A percentile compares a stretch with the other conserved stretches of the same genome.
Conservation (phyloP, 768 basidiomycete species). For the Termitomyces sp. region DNA sequence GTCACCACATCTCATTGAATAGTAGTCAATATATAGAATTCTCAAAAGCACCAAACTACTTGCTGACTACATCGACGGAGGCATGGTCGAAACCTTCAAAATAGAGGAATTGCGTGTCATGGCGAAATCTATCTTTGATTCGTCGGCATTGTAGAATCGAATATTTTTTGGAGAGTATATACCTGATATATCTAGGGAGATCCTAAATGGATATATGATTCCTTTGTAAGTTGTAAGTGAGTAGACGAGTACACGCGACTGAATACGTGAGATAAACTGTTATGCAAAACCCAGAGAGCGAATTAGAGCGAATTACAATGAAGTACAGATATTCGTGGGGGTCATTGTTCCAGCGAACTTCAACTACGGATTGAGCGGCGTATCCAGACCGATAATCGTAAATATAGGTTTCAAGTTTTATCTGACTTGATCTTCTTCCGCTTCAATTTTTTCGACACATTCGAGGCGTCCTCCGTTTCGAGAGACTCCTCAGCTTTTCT, state of each 20-base stretch:
- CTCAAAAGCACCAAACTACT: conserved; percentile 13
- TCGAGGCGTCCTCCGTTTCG: conserved; percentile 18
- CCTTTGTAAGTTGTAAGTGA: background rate
- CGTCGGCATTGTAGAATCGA: conserved; percentile 4
- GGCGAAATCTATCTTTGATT: conserved; percentile 14
- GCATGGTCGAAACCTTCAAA: background rate
- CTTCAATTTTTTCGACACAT: conserved; percentile 28
- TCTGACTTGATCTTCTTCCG: conserved; percentile 45
- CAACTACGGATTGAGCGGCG: background rate
- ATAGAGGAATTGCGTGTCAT: conserved; percentile 12
- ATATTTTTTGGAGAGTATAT: background rate
- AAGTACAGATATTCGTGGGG: background rate
- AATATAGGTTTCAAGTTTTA: conserved; percentile 18
- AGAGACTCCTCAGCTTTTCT: conserved; percentile 35
- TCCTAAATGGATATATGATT: background rate
- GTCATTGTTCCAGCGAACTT: background rate
- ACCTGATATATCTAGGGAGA: conserved; percentile 3
- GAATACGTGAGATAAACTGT: background rate
- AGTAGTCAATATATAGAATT: conserved; percentile 3
- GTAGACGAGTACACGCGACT: background rate
- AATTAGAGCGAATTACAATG: background rate
- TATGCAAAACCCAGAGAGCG: background rate
- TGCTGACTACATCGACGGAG: conserved; percentile 3
- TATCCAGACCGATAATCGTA: background rate
- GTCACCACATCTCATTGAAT: background rate